Evolutionary conservation across 2,329 filamentous ascomycete genomes (phyloP).

Genomic region (Diaporthe sp.): DNA sequence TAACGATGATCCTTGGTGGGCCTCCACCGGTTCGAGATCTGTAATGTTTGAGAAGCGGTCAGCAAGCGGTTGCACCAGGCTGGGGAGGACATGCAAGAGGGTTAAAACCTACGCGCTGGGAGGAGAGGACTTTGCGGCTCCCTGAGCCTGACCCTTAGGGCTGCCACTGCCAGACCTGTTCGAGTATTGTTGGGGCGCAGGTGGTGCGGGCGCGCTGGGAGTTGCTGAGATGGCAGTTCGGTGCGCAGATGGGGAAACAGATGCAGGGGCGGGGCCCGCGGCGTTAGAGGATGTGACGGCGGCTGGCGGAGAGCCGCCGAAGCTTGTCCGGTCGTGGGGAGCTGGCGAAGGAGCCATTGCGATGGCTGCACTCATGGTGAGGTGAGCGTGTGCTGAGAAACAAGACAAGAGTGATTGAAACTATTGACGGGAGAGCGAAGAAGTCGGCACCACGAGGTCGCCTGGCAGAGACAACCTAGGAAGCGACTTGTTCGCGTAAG

Average conservation of each 20-base stretch:
- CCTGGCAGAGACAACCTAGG: slow-evolving; percentile 14
- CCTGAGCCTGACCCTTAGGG: slow-evolving; percentile 54
- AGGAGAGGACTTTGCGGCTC: slow-evolving; percentile 64
- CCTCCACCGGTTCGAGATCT: slow-evolving; percentile 65
- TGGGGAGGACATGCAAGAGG: slow-evolving; percentile 15
- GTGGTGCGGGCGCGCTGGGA: slow-evolving; percentile 51
- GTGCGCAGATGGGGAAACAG: slow-evolving; percentile 57
- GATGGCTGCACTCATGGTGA: slow-evolving; percentile 74
- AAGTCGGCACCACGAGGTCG: slow-evolving; percentile 20
- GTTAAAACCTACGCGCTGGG: slow-evolving; percentile 65
- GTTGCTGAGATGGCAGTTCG: slow-evolving; percentile 53
- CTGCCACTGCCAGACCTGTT: slow-evolving; percentile 65
- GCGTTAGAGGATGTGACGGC: slow-evolving; percentile 48
- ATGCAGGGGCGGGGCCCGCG: slow-evolving; percentile 43
- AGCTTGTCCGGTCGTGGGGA: slow-evolving; percentile 72
- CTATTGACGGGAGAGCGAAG: slow-evolving; percentile 2
- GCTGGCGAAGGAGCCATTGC: slow-evolving; percentile 76
- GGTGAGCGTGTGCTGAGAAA: slow-evolving; percentile 29
- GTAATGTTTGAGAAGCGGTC: slow-evolving; percentile 33
- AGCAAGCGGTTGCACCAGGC: slow-evolving; percentile 37
- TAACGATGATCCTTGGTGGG: slow-evolving; percentile 86
- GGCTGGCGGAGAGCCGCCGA: slow-evolving; percentile 61
- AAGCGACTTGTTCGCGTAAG: slow-evolving; percentile 28
- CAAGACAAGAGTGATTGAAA: not conserved
- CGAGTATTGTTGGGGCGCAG: slow-evolving; percentile 38